Conservation (phyloP, 2,329 filamentous ascomycete genomes). For the Allantophomopsis lycopodina region DNA sequence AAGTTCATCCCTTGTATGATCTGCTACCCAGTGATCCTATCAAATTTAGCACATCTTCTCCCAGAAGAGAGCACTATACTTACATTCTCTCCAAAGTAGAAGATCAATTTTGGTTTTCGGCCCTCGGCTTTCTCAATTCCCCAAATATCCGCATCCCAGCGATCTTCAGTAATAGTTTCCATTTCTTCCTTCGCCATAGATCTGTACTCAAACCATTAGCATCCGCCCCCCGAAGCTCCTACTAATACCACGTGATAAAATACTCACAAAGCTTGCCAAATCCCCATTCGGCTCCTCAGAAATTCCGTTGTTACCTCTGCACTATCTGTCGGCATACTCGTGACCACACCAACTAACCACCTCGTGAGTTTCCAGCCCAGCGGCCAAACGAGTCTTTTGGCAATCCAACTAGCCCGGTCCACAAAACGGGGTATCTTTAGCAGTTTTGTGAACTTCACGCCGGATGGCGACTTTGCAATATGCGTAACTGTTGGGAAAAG, state of each 20-base stretch:
- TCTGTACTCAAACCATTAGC: conserved; percentile 3
- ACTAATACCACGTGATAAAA: neutral
- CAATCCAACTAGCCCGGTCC: conserved; percentile 7
- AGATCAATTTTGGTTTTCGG: conserved; percentile 33
- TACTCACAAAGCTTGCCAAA: conserved; percentile 38
- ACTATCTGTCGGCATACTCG: conserved; percentile 33
- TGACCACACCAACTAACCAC: conserved; percentile 26
- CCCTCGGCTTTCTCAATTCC: conserved; percentile 24
- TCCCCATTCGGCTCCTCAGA: conserved; percentile 39
- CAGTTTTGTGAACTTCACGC: conserved; percentile 33
- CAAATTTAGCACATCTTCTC: neutral
- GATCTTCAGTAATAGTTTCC: conserved; percentile 39
- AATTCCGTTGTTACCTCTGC: conserved; percentile 37
- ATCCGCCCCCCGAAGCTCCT: neutral
- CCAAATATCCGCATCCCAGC: conserved; percentile 47
- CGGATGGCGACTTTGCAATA: conserved; percentile 48
- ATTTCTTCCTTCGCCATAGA: conserved; percentile 47
- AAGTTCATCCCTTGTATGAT: conserved; percentile 39
- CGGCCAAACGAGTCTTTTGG: conserved; percentile 23
- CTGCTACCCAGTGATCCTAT: conserved; percentile 46
- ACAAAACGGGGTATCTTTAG: conserved; percentile 19
- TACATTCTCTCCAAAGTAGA: conserved; percentile 40
- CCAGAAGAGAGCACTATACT: neutral
- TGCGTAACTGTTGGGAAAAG: conserved; percentile 66
- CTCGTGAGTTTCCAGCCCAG: conserved; percentile 25